phyloP scores from a whole-genome alignment of 1,139 yeast species.

The Kurtzmaniella quercitrusa region DNA sequence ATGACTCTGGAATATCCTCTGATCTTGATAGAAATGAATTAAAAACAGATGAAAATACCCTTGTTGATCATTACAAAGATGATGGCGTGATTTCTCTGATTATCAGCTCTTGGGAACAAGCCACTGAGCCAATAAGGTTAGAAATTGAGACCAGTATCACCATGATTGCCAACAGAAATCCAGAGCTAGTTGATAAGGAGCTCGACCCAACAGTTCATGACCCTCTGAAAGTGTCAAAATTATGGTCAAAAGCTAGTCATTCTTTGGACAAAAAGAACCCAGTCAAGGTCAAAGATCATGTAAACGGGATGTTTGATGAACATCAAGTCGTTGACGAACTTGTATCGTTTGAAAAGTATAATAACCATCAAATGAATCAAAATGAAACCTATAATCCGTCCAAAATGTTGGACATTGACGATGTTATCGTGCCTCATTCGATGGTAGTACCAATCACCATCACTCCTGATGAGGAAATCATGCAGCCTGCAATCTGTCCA shows the following conservation, averaged over 20 bases:
- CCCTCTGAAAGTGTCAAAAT: constrained; percentile 19
- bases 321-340: constrained; percentile 32
- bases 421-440: constrained; percentile 15
- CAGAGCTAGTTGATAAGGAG: constrained; percentile 26
- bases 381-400: constrained; percentile 31
- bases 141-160: constrained; percentile 36
- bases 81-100: constrained; percentile 15
- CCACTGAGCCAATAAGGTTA: constrained; percentile 25
- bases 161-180: constrained; percentile 26
- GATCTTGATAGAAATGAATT: no score
- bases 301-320: constrained; percentile 31
- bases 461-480: neutral
- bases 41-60: no score
- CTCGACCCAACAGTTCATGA: constrained; percentile 26
- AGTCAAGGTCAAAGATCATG: constrained; percentile 24
- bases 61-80: constrained; percentile 1
- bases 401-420: constrained; percentile 17
- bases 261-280: constrained; percentile 21
- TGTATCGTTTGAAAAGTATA: constrained; percentile 24
- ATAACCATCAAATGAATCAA: constrained; percentile 23
- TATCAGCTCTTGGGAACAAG: constrained; percentile 30
- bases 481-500: constrained; percentile 1
- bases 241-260: constrained; percentile 27
- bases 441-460: neutral
- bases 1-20: no score